These are phyloP conservation scores for Triangularia setosa DNA, from an alignment of 2,329 filamentous ascomycete species.

Conservation along the genomic window DNA sequence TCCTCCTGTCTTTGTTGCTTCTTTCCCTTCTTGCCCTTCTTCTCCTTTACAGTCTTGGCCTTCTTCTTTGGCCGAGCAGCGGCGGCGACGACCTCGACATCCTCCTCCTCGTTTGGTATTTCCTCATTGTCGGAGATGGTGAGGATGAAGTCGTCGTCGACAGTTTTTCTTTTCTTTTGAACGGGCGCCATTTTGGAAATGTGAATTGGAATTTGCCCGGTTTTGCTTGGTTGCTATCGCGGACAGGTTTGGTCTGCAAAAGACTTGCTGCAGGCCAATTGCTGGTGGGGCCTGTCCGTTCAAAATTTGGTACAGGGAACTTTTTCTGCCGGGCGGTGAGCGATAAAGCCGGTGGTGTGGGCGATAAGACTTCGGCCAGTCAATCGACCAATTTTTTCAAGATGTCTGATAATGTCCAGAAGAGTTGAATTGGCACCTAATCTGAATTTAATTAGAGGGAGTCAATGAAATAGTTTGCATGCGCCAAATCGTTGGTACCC, in stretches of 20 bases:
- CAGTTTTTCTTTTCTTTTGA: slow-evolving; percentile 41
- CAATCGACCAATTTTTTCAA: not conserved
- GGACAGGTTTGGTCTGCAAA: not conserved
- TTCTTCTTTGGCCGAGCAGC: slow-evolving; percentile 55
- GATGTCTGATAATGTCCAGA: no score
- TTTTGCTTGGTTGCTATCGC: not conserved
- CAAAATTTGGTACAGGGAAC: slow-evolving; percentile 19
- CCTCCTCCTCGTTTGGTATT: slow-evolving; percentile 48
- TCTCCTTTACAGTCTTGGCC: slow-evolving; percentile 41
- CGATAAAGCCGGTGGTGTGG: not conserved
- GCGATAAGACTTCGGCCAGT: not conserved
- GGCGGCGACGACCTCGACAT: slow-evolving; percentile 18
- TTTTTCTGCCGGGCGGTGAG: slow-evolving; percentile 30
- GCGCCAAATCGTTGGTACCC: not conserved
- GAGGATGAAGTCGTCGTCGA: slow-evolving; percentile 55
- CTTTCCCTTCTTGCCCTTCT: slow-evolving; percentile 37
- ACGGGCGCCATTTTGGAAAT: slow-evolving; percentile 41
- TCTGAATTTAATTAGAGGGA: no score
- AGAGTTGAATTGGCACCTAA: no score
- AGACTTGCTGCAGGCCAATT: not conserved
- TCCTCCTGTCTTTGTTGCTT: slow-evolving; percentile 40
- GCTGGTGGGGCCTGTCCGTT: not conserved
- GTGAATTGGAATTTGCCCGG: not conserved
- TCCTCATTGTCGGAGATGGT: slow-evolving; percentile 59
- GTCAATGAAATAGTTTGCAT: not conserved